These are phyloP conservation scores for Taiozyma sp. DNA, from an alignment of 1,139 yeast species.

Conservation along the genomic window DNA sequence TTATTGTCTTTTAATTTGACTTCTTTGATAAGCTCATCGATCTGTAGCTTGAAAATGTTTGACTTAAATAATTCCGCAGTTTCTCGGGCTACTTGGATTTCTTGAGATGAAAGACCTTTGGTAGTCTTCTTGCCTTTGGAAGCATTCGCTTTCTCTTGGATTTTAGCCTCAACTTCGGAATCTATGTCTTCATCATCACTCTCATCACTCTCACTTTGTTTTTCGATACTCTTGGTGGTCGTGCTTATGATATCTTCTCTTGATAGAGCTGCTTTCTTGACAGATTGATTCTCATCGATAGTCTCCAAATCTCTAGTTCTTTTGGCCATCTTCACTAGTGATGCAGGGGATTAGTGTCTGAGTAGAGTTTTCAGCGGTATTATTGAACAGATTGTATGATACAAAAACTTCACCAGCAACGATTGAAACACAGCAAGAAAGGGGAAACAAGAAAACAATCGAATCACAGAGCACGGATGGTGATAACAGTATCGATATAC, in stretches of 20 bases:
- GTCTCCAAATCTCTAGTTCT: constrained; percentile 5
- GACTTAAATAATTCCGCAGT: constrained; percentile 93
- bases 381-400: neutral
- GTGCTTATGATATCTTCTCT: constrained; percentile 17
- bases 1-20: constrained; percentile 68
- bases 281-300: constrained; percentile 7
- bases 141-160: constrained; percentile 9
- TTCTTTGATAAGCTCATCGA: constrained; percentile 84
- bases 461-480: neutral
- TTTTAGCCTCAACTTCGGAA: constrained; percentile 8
- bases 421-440: neutral
- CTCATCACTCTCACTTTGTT: constrained; percentile 11
- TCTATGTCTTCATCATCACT: constrained; percentile 7
- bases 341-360: neutral
- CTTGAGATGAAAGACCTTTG: constrained; percentile 59
- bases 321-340: neutral
- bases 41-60: constrained; percentile 89
- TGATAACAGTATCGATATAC: neutral
- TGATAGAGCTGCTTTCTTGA: constrained; percentile 17
- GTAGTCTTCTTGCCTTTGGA: constrained; percentile 12
- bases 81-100: constrained; percentile 86
- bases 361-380: neutral
- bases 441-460: neutral
- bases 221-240: constrained; percentile 10
- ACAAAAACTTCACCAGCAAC: neutral